Evolutionary conservation across 169 alveolate genomes (phyloP), one percentile per base, ranked within the genome.

Genomic region (Eimeria sp.): DNA sequence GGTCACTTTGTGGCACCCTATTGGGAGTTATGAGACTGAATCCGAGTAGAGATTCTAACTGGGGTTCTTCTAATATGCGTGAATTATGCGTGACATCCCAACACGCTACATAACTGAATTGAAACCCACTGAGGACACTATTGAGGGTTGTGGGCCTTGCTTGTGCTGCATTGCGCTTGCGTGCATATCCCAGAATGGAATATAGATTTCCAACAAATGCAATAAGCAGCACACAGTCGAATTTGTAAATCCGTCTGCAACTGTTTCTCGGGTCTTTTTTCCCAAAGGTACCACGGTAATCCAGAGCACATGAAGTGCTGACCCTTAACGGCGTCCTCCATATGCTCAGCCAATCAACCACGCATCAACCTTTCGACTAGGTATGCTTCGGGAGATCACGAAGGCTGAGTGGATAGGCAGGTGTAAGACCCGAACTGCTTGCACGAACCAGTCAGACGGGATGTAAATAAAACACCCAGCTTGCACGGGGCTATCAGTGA

Each of bases 391-490:
- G 87, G 63, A 76, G 0, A 76, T 45, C 45, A 25, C 65, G 40
- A 43, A 18, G 57, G 87, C 20, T 61, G 20, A 76, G 65, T 45
- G 47, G 43, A 76, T 76, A 65, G 57, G 61, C 87, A 63, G 87
- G 45, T 76, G 61, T 10, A 45, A 3, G 43, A 43, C 87, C 87
- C 16, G 65, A 34, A 43, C 87, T 45, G 43, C 45, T 47, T 13
- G 61, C 84, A 47, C 87, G 20, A 4, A 4, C 63, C 7, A 43
- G 45, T 76, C 20, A 25, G 87, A 76, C 61, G 34, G 57, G 57
- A 45, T 49, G 87, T 47, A 27, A 76, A 76, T 45, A 76, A 75
- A 75, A 47, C 57, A 49, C 45, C 25, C 87, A 76, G 30, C 86
- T 45, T 25, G 43, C 43, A 43, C 5, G 7, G 49, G 63, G 40